These are phyloP conservation scores for Yamadazyma tumulicola DNA, from an alignment of 805 yeast species.

Conservation along the genomic window DNA sequence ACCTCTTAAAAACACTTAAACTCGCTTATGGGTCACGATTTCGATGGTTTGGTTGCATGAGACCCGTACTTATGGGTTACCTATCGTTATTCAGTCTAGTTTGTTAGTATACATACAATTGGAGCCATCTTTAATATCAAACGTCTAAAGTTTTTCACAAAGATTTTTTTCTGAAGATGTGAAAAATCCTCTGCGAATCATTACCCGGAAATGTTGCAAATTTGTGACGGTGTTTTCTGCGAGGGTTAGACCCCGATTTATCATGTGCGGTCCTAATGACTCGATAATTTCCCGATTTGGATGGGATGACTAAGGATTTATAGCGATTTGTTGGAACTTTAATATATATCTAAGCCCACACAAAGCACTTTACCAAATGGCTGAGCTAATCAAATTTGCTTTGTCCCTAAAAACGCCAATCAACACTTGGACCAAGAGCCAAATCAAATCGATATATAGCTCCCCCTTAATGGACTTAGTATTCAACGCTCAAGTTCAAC, in stretches of 20 bases:
- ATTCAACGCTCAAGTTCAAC: slow-evolving; percentile 59
- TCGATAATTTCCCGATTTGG: too few relatives aligned
- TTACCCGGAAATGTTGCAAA: too few relatives aligned
- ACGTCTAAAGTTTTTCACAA: slow-evolving; percentile 1
- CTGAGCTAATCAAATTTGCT: slow-evolving; percentile 3
- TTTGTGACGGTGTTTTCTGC: too few relatives aligned
- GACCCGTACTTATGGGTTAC: slow-evolving; percentile 38
- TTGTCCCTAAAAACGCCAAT: slow-evolving; percentile 14
- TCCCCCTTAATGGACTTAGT: slow-evolving; percentile 65
- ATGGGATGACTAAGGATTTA: too few relatives aligned
- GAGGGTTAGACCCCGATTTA: too few relatives aligned
- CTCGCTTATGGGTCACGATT: too few relatives aligned
- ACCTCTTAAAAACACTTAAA: too few relatives aligned
- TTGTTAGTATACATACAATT: slow-evolving; percentile 63
- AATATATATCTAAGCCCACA: too few relatives aligned
- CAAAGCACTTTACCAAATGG: too few relatives aligned
- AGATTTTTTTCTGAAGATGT: background rate
- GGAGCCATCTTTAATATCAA: slow-evolving; percentile 65
- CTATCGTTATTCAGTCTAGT: slow-evolving; percentile 15
- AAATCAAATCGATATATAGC: slow-evolving; percentile 57
- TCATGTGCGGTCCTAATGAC: too few relatives aligned
- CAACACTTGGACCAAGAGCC: slow-evolving; percentile 56
- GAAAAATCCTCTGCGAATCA: background rate
- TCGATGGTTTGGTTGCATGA: slow-evolving; percentile 8
- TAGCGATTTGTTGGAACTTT: too few relatives aligned